Evolutionary conservation across 2,329 filamentous ascomycete genomes (phyloP), one percentile per base, ranked within the genome.

Genomic region (Sarocladiaceae sp.): DNA sequence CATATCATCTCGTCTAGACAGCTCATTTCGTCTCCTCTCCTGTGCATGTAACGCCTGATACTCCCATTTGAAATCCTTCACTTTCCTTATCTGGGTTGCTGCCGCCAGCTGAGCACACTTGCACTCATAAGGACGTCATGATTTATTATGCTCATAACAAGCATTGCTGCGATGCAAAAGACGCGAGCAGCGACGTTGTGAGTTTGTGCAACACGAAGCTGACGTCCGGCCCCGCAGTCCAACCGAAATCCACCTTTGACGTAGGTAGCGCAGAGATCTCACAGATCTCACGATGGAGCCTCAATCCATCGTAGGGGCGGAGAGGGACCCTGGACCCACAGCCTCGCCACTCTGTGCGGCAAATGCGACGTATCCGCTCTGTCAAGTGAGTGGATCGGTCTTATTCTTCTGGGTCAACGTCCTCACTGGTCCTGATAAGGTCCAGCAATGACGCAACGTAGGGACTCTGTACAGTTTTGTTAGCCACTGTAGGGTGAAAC

Each of bases 371-470:
- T 46, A 46, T 29, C 40, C 40, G 40, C 40, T 28, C n/a, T 29
- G 11, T 12, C 28, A 17, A 29, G 5, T 22, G 23, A 48, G 44
- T 48, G 44, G 44, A 48, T 48, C 44, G 22, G 15, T 6, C 17
- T 48, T 28, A 48, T n/a, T 48, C 44, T 28, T 51, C 37, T 15
- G 49, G 11, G 18, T 52, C 37, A 26, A 46, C 26, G 12, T 44
- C 50, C 15, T 44, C 37, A 10, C 3, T 40, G 20, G 37, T 42
- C 26, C 28, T 35, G 50, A 73, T 68, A 28, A 72, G 58, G 49
- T 72, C 68, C 49, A 73, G 59, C 5, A 73, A 59, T 26, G 69
- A 72, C 40, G 70, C 64, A 51, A 73, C 67, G 50, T 73, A 71
- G 8, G 68, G 67, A 52, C 67, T 67, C 70, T 73, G 56, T 44